Evolutionary conservation across 208 protist species (phyloP).

Genomic region (Leishmania braziliensis): DNA sequence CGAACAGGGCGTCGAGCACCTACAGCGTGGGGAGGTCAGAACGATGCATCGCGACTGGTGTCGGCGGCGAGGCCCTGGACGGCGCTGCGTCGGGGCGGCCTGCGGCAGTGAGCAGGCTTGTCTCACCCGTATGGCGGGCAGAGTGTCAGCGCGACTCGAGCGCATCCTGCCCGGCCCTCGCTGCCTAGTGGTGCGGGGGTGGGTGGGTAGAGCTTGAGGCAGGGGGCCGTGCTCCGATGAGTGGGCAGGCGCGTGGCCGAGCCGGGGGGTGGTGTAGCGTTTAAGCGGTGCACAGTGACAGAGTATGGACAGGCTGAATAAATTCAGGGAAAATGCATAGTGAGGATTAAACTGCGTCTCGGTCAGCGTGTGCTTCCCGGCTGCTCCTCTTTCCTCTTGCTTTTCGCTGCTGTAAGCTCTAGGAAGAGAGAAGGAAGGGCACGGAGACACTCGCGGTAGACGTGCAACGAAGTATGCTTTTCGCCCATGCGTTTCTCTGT

Average conservation of each 20-base stretch:
- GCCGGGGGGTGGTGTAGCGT: background rate
- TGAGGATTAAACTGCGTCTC: too few species aligned
- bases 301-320: background rate
- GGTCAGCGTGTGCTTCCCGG: background rate
- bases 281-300: background rate
- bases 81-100: background rate
- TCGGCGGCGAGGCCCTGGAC: background rate
- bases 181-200: background rate
- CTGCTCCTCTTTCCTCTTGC: background rate
- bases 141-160: background rate
- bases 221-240: background rate
- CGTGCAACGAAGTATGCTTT: background rate
- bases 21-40: background rate
- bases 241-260: background rate
- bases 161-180: background rate
- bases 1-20: background rate
- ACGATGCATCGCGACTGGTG: background rate
- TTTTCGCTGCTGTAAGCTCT: background rate
- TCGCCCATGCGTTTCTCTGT: background rate
- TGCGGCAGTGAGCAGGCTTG: background rate
- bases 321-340: background rate
- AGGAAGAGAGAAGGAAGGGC: background rate
- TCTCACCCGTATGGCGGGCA: too few species aligned
- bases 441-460: background rate
- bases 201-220: background rate